Base-by-base conservation (phyloP, 345 rosid genomes). In the Turritis glabra region DNA sequence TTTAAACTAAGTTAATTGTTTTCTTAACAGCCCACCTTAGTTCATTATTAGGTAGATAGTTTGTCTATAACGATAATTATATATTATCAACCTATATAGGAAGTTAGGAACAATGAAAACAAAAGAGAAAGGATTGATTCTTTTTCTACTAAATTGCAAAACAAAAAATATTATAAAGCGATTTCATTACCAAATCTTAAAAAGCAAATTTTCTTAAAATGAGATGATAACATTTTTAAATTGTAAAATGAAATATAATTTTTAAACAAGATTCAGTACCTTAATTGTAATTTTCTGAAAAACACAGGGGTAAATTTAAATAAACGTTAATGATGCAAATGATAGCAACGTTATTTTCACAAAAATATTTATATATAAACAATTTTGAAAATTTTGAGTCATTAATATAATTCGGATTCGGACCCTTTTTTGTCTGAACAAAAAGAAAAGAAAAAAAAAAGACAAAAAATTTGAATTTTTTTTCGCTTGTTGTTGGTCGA, bases 331-430 rank as follows among this genome's bases (percentile, higher is more conserved):
- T 61, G 69, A 52, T 27, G 51, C 57, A 32, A 5, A 57, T 51
- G 63, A 51, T 25, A 52, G 38, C 40, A 75, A 59, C 74, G 56
- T 73, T 64, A 41, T 8, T 47, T 57, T 58, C 33, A 4, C 35
- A 17, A 7, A 17, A 7, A 73, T 64, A 54, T 62, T 32, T 37
- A 11, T 37, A 38, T 46, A 12, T 7, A 46, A 35, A 3, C 3
- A 46, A 46, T 30, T 52, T 68, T 50, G 23, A 61, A 23, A 40
- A 50, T 6, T 53, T 67, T 48, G 32, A 68, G 18, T 29, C 27
- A 76, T 44, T 64, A 70, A 60, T 75, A 18, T 32, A 44, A 22
- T 64, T 64, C 66, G 57, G 56, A 71, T 77, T 70, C 59, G 61
- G 76, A 70, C 72, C 14, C 19, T 18, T 33, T 63, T 55, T 54